These are phyloP conservation scores for Candida endomychidarum DNA, from an alignment of 805 yeast species.

Conservation along the genomic window DNA sequence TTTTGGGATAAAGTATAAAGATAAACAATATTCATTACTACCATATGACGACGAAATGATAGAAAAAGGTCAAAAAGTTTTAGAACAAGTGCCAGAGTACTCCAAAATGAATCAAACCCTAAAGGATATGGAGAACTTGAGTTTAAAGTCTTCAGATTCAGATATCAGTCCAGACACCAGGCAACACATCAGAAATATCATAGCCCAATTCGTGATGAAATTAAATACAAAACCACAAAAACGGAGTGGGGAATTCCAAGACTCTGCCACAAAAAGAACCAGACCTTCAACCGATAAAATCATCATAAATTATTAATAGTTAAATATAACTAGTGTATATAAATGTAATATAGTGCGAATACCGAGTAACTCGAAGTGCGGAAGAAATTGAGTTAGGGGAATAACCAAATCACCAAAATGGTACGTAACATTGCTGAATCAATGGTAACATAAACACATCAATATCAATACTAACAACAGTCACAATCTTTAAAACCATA, in stretches of 20 bases:
- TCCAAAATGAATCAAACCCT: background rate
- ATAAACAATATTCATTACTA: background rate
- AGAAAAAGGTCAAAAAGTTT: background rate
- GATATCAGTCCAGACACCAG: too few relatives aligned
- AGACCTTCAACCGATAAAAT: constrained; percentile 4
- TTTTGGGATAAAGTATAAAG: background rate
- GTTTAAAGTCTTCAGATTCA: too few relatives aligned
- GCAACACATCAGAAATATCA: background rate
- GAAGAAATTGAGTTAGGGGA: constrained; percentile 8
- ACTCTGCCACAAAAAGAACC: constrained; percentile 10
- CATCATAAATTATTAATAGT: constrained; percentile 9
- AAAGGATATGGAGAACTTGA: too few relatives aligned
- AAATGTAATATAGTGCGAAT: background rate
- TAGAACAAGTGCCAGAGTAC: background rate
- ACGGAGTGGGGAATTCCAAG: constrained; percentile 6
- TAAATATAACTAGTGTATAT: constrained; percentile 1
- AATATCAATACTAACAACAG: constrained; percentile 28
- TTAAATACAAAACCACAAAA: constrained; percentile 9
- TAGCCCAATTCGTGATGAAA: constrained; percentile 5
- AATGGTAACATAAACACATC: background rate
- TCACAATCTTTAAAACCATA: constrained; percentile 97
- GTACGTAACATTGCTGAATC: background rate
- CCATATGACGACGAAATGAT: background rate
- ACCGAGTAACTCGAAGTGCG: background rate
- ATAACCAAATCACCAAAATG: constrained; percentile 4